Evolutionary conservation across 2,329 filamentous ascomycete species (phyloP).

Genomic region (Hypoxylon sp.): DNA sequence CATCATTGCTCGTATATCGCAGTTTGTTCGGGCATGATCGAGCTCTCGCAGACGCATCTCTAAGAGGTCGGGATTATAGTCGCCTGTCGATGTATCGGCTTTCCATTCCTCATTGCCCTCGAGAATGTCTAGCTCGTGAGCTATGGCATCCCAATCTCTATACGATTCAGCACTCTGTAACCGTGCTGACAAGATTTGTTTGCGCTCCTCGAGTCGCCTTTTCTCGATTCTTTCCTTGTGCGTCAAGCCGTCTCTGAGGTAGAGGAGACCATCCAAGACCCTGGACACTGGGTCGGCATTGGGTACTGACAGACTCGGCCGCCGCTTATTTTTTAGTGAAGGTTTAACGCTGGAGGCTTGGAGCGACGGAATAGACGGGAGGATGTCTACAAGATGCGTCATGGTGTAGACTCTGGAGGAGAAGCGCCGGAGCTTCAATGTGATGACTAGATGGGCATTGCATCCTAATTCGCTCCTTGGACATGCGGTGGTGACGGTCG

Average conservation of each 20-base stretch:
- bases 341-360: conserved; percentile 25
- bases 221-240: conserved; percentile 64
- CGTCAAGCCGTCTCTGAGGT: conserved; percentile 68
- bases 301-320: conserved; percentile 5
- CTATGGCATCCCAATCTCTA: conserved; percentile 81
- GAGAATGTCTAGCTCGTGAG: conserved; percentile 81
- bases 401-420: conserved; percentile 43
- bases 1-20: conserved; percentile 83
- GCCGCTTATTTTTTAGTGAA: conserved; percentile 29
- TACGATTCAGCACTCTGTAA: conserved; percentile 78
- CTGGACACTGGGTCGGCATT: conserved; percentile 53
- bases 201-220: conserved; percentile 68
- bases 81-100: conserved; percentile 68
- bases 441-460: conserved; percentile 17
- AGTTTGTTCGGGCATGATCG: conserved; percentile 78
- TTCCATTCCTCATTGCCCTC: conserved; percentile 91
- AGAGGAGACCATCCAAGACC: conserved; percentile 61
- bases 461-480: conserved; percentile 29
- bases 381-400: conserved; percentile 46
- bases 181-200: conserved; percentile 73
- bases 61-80: conserved; percentile 81
- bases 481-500: conserved; percentile 8
- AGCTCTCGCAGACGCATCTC: conserved; percentile 78
- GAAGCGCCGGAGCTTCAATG: conserved; percentile 19
- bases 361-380: conserved; percentile 43